Evolutionary conservation across 2,329 filamentous ascomycete genomes (phyloP), one percentile per base, ranked within the genome.

Genomic region (Aureobasidium sp.): DNA sequence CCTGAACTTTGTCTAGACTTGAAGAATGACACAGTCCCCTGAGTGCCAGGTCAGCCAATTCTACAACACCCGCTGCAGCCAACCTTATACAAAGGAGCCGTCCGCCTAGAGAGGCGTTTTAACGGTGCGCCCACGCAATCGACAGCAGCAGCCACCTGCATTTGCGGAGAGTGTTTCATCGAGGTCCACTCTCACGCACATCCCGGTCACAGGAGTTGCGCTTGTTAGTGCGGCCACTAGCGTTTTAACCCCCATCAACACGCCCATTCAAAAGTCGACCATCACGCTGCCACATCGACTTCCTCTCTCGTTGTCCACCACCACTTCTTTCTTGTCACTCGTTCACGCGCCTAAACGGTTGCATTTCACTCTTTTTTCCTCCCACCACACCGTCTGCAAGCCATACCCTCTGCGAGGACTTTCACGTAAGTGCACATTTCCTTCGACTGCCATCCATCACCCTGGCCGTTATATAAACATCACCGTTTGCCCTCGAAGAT

Each of bases 321-420:
- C 52, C 51, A 41, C 59, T 64, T 60, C 61, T 62, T 57, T 61
- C 57, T 61, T 63, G 63, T 66, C 65, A 63, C 60, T 64, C 65
- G 39, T 65, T 66, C 62, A 47, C 56, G 63, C 65, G 63, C 62
- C 49, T 62, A 59, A 62, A 61, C 63, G 61, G 52, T 61, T 61
- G 61, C 64, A 61, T 64, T 60, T 48, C 62, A 52, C 62, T 63
- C 57, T 62, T 63, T 63, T 61, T 41, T n/a, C 36, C 20, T 37
- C 55, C 47, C 41, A 44, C 41, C 59, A 60, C 39, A 48, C 61
- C 48, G 41, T 62, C 47, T 62, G 52, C 42, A 57, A 48, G 25
- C 44, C 61, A 57, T 56, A 39, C 41, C 61, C 62, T 64, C 63
- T 45, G 63, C 52, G 63, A 64, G 61, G 63, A 49, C 61, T 55